Evolutionary conservation across 2,329 filamentous ascomycete genomes (phyloP).

Genomic region (Bipolaris zeicola): DNA sequence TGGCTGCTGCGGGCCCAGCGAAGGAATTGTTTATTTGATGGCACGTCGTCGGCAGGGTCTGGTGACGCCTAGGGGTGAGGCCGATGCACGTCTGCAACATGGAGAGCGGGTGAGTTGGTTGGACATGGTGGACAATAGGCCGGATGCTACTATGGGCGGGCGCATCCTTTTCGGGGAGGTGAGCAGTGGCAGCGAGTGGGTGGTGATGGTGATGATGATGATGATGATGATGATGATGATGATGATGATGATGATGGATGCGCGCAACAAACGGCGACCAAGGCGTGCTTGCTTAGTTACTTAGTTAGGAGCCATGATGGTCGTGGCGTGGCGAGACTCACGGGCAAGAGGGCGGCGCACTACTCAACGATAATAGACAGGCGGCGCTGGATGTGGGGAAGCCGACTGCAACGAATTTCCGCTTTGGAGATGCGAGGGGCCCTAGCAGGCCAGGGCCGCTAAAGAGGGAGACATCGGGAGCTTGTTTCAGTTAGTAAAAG

Average conservation of each 20-base stretch:
- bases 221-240: too few species aligned
- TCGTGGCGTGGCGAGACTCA: neutral
- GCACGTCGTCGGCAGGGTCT: slow-evolving; percentile 28
- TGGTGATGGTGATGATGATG: too few species aligned
- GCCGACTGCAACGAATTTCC: slow-evolving; percentile 1
- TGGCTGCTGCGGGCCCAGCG: slow-evolving; percentile 25
- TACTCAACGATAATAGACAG: neutral
- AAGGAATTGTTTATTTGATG: slow-evolving; percentile 21
- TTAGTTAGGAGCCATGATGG: too few species aligned
- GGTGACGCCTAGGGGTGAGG: slow-evolving; percentile 33
- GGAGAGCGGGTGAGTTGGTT: slow-evolving; percentile 26
- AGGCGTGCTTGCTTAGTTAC: too few species aligned
- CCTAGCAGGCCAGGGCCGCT: slow-evolving; percentile 13
- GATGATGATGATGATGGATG: too few species aligned
- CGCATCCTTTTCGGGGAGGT: neutral
- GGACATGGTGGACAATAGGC: slow-evolving; percentile 27
- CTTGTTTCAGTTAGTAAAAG: slow-evolving; percentile 31
- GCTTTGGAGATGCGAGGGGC: slow-evolving; percentile 3
- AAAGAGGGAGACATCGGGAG: slow-evolving; percentile 17
- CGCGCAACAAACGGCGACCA: too few species aligned
- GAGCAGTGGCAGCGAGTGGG: too few species aligned
- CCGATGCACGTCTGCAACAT: slow-evolving; percentile 25
- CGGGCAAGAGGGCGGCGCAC: too few species aligned
- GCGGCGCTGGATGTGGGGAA: slow-evolving; percentile 9
- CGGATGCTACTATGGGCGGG: slow-evolving; percentile 17